Base-by-base conservation (phyloP, 306 rosid genomes). In the Glycine latifolia region DNA sequence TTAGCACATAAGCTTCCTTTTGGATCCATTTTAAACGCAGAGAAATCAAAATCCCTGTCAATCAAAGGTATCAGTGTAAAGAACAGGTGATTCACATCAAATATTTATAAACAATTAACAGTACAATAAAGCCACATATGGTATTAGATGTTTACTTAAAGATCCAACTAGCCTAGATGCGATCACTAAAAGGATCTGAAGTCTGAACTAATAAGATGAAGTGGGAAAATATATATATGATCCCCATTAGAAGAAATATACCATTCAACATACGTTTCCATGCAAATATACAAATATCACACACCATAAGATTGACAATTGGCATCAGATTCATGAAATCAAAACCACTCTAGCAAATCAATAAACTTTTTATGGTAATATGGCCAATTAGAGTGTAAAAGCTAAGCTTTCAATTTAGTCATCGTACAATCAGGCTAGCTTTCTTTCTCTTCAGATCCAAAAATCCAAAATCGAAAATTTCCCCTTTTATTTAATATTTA, bases 21-120 rank as follows among this genome's bases (percentile, higher is more conserved):
- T 62, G 71, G 97, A 88, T 91, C 91, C 94, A 94, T 90, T 79
- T 77, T 53, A 12, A 54, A 81, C 73, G 60, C 17, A n/a, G 58
- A 52, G 80, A 77, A 39, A 62, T 65, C 82, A 82, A 84, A 73
- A 81, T 76, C 79, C 77, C 78, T 69, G 74, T 56, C 81, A 78
- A 79, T 52, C 84, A 82, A 85, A 84, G 69, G 83, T 77, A 77
- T 55, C 75, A 20, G 12, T 73, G 39, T 50, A 63, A 56, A 54
- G 53, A 76, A 70, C 39, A 46, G 68, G 15, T 79, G 13, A 73
- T 43, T 20, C 8, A 58, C 47, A 83, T 60, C 44, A 73, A 74
- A 46, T 75, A 47, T 73, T 39, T 10, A 12, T 6, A 6, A 15
- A 75, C 54, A 59, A 46, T 47, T 5, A 33, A 58, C 68, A 43